Conservation (phyloP, 1,284 basidiomycete genomes). For the Ganoderma lingzhi region DNA sequence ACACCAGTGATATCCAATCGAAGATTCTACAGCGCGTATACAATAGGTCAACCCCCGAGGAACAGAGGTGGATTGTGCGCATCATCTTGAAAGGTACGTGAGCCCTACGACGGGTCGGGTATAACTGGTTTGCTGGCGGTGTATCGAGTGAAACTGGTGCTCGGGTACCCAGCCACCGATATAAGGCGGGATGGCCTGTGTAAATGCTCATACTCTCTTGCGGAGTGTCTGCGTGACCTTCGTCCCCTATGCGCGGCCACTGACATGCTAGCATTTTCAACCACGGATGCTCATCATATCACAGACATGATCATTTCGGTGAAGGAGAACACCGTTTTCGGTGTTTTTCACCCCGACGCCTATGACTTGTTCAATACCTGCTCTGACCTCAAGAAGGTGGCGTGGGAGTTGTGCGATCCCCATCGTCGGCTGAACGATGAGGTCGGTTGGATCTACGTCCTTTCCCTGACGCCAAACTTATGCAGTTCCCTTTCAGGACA, state of each 20-base stretch:
- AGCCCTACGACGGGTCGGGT: too few relatives aligned
- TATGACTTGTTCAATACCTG: conserved; percentile 93
- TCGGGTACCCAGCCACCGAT: too few relatives aligned
- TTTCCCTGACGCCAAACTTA: not conserved
- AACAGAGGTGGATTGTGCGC: conserved; percentile 92
- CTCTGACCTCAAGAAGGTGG: conserved; percentile 92
- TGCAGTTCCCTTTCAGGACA: conserved; percentile 62
- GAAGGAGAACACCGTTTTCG: conserved; percentile 89
- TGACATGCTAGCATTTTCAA: not conserved
- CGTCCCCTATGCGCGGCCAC: too few relatives aligned
- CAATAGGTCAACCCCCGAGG: conserved; percentile 79
- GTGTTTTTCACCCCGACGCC: conserved; percentile 91
- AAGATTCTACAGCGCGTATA: conserved; percentile 81
- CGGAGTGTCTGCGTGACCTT: too few relatives aligned
- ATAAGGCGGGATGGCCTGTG: too few relatives aligned
- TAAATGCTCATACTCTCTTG: too few relatives aligned
- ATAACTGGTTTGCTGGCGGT: too few relatives aligned
- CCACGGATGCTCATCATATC: not conserved
- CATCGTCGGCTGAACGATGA: conserved; percentile 67
- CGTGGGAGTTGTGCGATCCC: conserved; percentile 81
- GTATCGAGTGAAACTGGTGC: too few relatives aligned
- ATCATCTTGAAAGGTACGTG: conserved; percentile 89
- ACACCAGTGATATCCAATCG: conserved; percentile 73
- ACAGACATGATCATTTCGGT: conserved; percentile 82
- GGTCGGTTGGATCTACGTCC: conserved; percentile 43